Evolutionary conservation across 306 rosid genomes (phyloP).

Genomic region (Bauhinia variegata): DNA sequence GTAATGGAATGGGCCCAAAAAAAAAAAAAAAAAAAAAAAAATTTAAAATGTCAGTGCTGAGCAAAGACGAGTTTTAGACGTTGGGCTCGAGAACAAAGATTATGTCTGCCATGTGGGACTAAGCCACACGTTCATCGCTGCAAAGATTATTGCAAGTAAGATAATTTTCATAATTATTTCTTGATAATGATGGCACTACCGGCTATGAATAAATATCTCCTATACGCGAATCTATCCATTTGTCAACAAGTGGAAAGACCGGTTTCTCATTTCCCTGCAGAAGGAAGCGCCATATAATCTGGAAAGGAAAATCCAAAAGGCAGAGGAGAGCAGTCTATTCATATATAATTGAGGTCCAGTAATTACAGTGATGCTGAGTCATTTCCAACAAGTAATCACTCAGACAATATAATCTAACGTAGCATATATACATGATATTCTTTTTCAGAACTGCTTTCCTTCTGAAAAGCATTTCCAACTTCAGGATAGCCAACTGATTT

Average conservation of each 20-base stretch:
- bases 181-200: not conserved
- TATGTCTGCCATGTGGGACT: no score
- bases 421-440: no score
- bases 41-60: no score
- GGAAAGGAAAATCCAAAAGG: not conserved
- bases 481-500: slow-evolving; percentile 45
- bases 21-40: no score
- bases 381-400: slow-evolving; percentile 13
- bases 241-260: not conserved
- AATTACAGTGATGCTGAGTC: not conserved
- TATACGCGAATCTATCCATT: not conserved
- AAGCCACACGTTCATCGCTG: no score
- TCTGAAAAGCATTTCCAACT: slow-evolving; percentile 43
- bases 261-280: not conserved
- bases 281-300: no score
- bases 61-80: no score
- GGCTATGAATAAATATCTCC: not conserved
- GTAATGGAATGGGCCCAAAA: no score
- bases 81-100: no score
- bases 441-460: slow-evolving; percentile 47
- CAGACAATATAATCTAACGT: slow-evolving; percentile 6
- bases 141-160: no score
- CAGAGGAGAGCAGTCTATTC: slow-evolving; percentile 19
- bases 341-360: not conserved
- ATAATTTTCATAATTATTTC: not conserved